phyloP scores from a whole-genome alignment of 2,329 filamentous ascomycete species.

The Penicillium oxalicum region DNA sequence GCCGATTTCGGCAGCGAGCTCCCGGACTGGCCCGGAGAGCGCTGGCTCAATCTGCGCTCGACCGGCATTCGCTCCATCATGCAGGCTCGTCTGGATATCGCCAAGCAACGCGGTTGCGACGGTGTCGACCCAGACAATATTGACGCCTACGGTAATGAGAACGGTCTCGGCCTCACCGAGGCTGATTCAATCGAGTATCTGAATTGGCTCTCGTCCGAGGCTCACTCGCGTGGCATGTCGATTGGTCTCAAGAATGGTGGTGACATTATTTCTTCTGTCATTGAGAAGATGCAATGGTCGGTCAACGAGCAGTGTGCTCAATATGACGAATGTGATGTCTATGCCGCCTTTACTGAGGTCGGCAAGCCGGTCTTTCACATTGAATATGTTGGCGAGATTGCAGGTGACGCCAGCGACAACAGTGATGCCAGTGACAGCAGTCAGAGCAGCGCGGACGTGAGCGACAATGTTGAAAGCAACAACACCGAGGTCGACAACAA shows the following conservation, averaged over 20 bases:
- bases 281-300: conserved; percentile 55
- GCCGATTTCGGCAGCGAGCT: conserved; percentile 55
- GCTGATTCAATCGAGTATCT: conserved; percentile 55
- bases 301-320: conserved; percentile 66
- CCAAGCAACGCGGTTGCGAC: conserved; percentile 58
- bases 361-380: conserved; percentile 68
- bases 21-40: conserved; percentile 61
- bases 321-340: conserved; percentile 55
- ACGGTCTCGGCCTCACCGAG: conserved; percentile 55
- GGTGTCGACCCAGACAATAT: conserved; percentile 68
- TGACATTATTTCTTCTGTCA: conserved; percentile 50
- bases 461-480: too few species aligned
- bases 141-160: conserved; percentile 60
- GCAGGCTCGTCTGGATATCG: conserved; percentile 53
- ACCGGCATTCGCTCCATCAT: conserved; percentile 59
- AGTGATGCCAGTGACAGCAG: conserved; percentile 22
- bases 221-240: conserved; percentile 51
- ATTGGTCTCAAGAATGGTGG: conserved; percentile 65
- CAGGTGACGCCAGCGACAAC: conserved; percentile 33
- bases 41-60: conserved; percentile 58
- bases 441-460: too few species aligned
- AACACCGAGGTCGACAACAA: too few species aligned
- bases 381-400: conserved; percentile 57
- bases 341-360: conserved; percentile 52
- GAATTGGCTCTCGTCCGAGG: conserved; percentile 53